Base-by-base conservation (phyloP, 2,329 filamentous ascomycete genomes). In the Microsporum audouinii region DNA sequence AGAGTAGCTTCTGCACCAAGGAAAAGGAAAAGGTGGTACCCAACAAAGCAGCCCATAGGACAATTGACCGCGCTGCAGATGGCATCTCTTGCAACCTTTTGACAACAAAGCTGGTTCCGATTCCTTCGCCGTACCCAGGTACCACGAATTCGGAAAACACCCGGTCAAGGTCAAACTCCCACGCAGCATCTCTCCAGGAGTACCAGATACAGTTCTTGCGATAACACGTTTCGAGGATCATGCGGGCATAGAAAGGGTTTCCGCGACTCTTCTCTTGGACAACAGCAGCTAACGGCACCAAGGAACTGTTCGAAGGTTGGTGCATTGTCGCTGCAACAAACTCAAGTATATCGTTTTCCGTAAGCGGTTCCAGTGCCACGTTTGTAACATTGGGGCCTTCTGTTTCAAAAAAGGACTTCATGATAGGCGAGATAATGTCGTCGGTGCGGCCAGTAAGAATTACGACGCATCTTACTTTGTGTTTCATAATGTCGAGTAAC, bases 121-220 rank as follows among this genome's bases (percentile, higher is more conserved):
- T 81, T 7, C 88, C 86, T 63, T 91, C 85, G 60, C 89, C 88
- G 68, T 91, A 87, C 62, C 86, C 84, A 57, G 90, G 86, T 49
- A 86, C 85, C 67, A 88, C 83, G 68, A 96, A 95, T 65, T 95
- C 86, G 55, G 87, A 85, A 69, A 96, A 96, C 1, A 96, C 84
- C 65, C 83, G 84, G 72, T 96, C 91, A 8, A 96, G 76, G 69
- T 95, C 88, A 70, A 87, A 96, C 51, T 87, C 81, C 92, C 92
- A 97, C 53, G 82, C 81, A 55, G 85, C 88, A 65, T 87, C 84
- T 66, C 85, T 85, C 80, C 94, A 96, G 64, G 91, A 90, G 72
- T 95, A 96, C 83, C 86, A 95, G 57, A 96, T 88, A 71, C 89
- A 95, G 66, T 87, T 87, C 70, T 89, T 94, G 45, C 89, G 84